phyloP scores from a whole-genome alignment of 768 basidiomycete species.

The Phallus indusiatus region DNA sequence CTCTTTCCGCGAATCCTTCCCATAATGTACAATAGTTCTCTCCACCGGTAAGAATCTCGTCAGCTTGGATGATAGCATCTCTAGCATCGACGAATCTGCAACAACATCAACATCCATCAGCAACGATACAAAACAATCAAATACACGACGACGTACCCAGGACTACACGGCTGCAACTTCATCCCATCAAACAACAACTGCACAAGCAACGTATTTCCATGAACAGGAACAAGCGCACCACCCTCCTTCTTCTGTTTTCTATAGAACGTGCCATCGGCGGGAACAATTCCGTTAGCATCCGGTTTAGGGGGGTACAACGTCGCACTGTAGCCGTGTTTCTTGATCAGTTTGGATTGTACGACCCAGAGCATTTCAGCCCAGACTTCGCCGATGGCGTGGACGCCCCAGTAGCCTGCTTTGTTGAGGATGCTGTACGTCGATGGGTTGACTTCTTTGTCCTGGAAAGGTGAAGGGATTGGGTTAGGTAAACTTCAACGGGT shows the following conservation, averaged over 20 bases:
- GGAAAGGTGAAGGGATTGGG: neutral
- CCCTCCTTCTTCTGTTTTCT: conserved; percentile 35
- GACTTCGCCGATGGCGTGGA: conserved; percentile 87
- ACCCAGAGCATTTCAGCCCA: conserved; percentile 92
- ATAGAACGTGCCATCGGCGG: conserved; percentile 65
- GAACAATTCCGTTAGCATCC: conserved; percentile 50
- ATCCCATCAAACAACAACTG: conserved; percentile 86
- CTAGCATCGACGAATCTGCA: conserved; percentile 74
- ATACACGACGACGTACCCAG: conserved; percentile 29
- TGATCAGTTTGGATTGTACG: conserved; percentile 61
- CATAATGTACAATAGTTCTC: conserved; percentile 88
- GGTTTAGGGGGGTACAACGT: conserved; percentile 75
- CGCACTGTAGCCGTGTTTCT: conserved; percentile 72
- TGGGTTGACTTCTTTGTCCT: conserved; percentile 69
- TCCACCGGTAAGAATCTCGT: conserved; percentile 81
- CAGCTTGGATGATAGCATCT: conserved; percentile 85
- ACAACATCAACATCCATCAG: neutral
- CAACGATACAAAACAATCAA: neutral
- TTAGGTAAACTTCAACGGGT: neutral
- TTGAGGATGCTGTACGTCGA: conserved; percentile 93
- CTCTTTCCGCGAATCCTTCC: conserved; percentile 74
- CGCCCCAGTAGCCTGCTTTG: conserved; percentile 89
- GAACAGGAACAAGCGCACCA: conserved; percentile 76
- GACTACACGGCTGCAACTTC: conserved; percentile 92
- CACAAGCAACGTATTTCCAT: conserved; percentile 80